Evolutionary conservation across 345 rosid species (phyloP), one percentile per base, ranked within the genome.

Genomic region (Crucihimalaya himalaica): DNA sequence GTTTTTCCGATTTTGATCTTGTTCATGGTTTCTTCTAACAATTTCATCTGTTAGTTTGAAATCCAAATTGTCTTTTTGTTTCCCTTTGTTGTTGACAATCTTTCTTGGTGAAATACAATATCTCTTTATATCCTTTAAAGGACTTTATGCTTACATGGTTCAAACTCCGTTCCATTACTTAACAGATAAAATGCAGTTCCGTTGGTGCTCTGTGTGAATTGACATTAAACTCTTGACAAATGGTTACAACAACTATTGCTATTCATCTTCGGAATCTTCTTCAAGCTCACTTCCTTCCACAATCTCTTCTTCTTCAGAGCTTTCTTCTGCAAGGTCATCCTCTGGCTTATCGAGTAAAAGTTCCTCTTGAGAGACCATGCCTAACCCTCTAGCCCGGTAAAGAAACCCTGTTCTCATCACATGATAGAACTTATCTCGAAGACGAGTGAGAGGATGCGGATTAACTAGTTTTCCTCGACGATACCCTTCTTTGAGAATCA

Each of bases 351-450:
- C 76, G 6, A 83, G 71, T 76, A 84, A 75, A 70, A 84, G 54
- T 13, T 86, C 86, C 54, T 79, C 80, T 8, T 29, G 70, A 66
- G 88, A 79, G 58, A 88, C 74, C 84, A 84, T 62, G 52, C 82
- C 79, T 21, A 61, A 69, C 64, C 92, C 99, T 85, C 82, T 88
- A 68, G 83, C 83, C 19, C 96, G 82, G 72, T 92, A 87, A 69
- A 92, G 84, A 72, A 90, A 86, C 62, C 97, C 98, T 4, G 92
- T 88, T 79, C 96, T 88, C 98, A 95, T 95, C 67, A 88, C 92
- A 66, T 89, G 86, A 83, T 87, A 84, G 63, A 92, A 84, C 80
- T 92, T 95, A 63, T 79, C 87, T 65, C 98, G 81, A 69, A 81
- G 80, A 52, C 79, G 85, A 68, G 86, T 89, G 18, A 90, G 89